Conservation (phyloP, 2,329 filamentous ascomycete species). For the Zymoseptoria ardabiliae region DNA sequence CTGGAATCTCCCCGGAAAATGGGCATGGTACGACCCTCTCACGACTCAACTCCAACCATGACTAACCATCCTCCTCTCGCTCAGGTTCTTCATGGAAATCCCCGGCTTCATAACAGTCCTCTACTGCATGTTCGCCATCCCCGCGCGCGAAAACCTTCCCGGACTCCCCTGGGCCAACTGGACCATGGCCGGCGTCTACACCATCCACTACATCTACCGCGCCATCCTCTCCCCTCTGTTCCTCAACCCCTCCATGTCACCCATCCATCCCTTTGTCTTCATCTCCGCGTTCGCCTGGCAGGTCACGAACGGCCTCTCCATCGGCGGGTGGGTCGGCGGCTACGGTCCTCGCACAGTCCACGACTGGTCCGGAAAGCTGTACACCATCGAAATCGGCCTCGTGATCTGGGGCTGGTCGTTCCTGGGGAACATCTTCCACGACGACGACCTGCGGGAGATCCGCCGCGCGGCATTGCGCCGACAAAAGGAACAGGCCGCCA, state of each 20-base stretch:
- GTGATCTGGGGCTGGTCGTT: slow-evolving; percentile 71
- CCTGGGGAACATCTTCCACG: slow-evolving; percentile 75
- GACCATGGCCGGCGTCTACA: slow-evolving; percentile 62
- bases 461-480: slow-evolving; percentile 59
- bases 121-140: slow-evolving; percentile 69
- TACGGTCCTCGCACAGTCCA: slow-evolving; percentile 61
- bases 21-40: slow-evolving; percentile 41
- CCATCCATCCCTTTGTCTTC: slow-evolving; percentile 68
- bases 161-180: slow-evolving; percentile 68
- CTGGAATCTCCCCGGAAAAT: slow-evolving; percentile 80
- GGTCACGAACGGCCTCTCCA: slow-evolving; percentile 65
- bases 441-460: slow-evolving; percentile 83
- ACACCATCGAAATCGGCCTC: slow-evolving; percentile 55
- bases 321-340: slow-evolving; percentile 75
- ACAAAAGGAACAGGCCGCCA: slow-evolving; percentile 44
- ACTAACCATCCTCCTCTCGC: no score
- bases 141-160: slow-evolving; percentile 49
- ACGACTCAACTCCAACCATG: not conserved
- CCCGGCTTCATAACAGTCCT: slow-evolving; percentile 69
- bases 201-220: slow-evolving; percentile 86
- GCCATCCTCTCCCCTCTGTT: slow-evolving; percentile 74
- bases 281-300: slow-evolving; percentile 64
- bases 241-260: slow-evolving; percentile 82
- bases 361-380: slow-evolving; percentile 43
- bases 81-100: slow-evolving; percentile 84